Evolutionary conservation across 2,329 filamentous ascomycete species (phyloP).

Genomic region (Sclerotinia borealis): DNA sequence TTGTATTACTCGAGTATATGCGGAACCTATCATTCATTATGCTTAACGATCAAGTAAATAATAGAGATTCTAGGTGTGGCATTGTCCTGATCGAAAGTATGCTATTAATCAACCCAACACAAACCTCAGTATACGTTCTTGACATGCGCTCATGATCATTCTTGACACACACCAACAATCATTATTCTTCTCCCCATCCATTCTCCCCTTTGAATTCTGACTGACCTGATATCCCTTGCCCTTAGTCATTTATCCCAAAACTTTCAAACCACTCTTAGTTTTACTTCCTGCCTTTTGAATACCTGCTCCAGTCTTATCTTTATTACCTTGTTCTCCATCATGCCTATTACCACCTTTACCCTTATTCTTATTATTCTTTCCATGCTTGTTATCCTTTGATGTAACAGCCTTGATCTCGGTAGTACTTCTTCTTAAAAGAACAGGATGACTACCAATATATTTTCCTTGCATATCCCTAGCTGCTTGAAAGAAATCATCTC

Average conservation of each 20-base stretch:
- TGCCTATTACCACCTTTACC: conserved; percentile 34
- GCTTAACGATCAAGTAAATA: neutral
- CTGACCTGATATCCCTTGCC: neutral
- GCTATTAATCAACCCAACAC: neutral
- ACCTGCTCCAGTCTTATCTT: conserved; percentile 41
- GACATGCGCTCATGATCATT: neutral
- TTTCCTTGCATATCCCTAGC: conserved; percentile 98
- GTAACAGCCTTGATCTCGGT: conserved; percentile 80
- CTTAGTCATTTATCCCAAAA: conserved; percentile 46
- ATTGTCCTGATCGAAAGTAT: neutral
- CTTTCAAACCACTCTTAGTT: conserved; percentile 59
- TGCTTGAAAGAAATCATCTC: conserved; percentile 93
- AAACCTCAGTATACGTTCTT: neutral
- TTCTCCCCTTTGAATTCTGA: neutral
- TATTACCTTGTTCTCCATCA: conserved; percentile 34
- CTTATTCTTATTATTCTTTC: conserved; percentile 35
- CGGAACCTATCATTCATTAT: neutral
- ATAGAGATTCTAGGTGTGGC: neutral
- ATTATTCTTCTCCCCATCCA: neutral
- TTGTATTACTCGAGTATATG: too few species aligned
- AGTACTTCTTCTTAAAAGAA: conserved; percentile 78
- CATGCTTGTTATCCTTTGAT: conserved; percentile 56
- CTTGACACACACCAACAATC: too few species aligned
- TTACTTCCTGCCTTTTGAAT: conserved; percentile 58
- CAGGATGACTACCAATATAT: conserved; percentile 96